Evolutionary conservation across 2,329 filamentous ascomycete species (phyloP), one percentile per base, ranked within the genome.

Genomic region (Cladophialophora exuberans): DNA sequence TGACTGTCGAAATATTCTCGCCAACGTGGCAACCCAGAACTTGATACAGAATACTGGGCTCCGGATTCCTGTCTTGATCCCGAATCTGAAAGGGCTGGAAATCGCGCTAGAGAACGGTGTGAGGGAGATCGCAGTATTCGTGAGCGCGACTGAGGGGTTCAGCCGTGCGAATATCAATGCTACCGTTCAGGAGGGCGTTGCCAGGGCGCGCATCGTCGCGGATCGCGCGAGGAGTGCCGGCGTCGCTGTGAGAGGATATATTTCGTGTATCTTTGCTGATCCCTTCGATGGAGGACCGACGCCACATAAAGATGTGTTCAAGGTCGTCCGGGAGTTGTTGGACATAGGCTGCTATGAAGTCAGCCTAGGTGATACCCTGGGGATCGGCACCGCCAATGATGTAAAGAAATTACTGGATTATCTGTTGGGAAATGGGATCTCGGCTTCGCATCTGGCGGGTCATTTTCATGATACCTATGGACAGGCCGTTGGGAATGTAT

Each of bases 311-410:
- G 75, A 79, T 44, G 75, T 75, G 9, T 76, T 83, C 70, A 77
- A 20, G 67, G 78, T 52, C 59, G 81, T 56, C 66, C 75, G 77
- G 57, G 84, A 78, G 66, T 74, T 96, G 44, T 78, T 96, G 1
- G 88, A 92, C 67, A 89, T 93, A 78, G 92, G 92, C 15, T 92
- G 90, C 17, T 90, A 96, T 67, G 90, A 96, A 77, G 91, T 97
- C 63, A 89, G 88, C 1, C 82, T 96, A 0, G 91, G 90, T 5
- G 92, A 96, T 67, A 97, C 92, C 0, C 93, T 91, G 0, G 92
- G 92, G 15, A 91, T 95, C 82, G 92, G 91, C 26, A 95, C 89
- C 45, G 67, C 68, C 39, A 63, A 53, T 10, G 64, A 69, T 18
- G 70, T 72, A 1, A 64, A 61, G 17, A 59, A 52, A 4, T 61